phyloP scores from a whole-genome alignment of 768 basidiomycete genomes.

The Lentinus tigrinus region DNA sequence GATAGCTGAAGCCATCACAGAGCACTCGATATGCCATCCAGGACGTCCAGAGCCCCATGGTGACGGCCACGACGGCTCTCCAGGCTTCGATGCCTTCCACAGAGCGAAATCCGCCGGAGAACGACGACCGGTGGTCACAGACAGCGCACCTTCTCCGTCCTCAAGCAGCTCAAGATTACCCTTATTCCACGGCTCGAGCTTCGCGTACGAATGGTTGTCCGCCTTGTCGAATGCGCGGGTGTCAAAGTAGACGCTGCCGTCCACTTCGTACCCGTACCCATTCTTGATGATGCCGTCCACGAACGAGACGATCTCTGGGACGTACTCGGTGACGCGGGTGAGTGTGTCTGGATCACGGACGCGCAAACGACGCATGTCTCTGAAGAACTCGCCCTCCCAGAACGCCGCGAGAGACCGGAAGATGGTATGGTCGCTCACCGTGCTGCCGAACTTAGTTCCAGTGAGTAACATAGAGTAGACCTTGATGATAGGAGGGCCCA shows the following conservation, averaged over 20 bases:
- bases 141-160: conserved; percentile 88
- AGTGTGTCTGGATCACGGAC: conserved; percentile 87
- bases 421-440: conserved; percentile 84
- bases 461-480: background rate
- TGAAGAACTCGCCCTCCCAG: conserved; percentile 90
- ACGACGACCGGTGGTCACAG: conserved; percentile 59
- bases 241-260: conserved; percentile 92
- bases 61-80: conserved; percentile 95
- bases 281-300: conserved; percentile 83
- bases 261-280: conserved; percentile 75
- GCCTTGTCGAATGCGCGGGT: conserved; percentile 77
- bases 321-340: conserved; percentile 95
- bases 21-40: conserved; percentile 99
- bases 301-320: conserved; percentile 91
- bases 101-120: conserved; percentile 94
- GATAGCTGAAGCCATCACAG: conserved; percentile 93
- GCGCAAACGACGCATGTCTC: conserved; percentile 86
- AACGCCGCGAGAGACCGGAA: conserved; percentile 78
- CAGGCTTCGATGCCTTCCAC: conserved; percentile 96
- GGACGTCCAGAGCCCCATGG: conserved; percentile 96
- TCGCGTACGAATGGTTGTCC: conserved; percentile 83
- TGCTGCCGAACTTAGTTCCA: conserved; percentile 65
- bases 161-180: conserved; percentile 87
- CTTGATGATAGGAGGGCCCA: conserved; percentile 29
- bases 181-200: conserved; percentile 94